These are phyloP conservation scores for Tolypocladium tropicale DNA, from an alignment of 2,329 filamentous ascomycete genomes.

Conservation along the genomic window DNA sequence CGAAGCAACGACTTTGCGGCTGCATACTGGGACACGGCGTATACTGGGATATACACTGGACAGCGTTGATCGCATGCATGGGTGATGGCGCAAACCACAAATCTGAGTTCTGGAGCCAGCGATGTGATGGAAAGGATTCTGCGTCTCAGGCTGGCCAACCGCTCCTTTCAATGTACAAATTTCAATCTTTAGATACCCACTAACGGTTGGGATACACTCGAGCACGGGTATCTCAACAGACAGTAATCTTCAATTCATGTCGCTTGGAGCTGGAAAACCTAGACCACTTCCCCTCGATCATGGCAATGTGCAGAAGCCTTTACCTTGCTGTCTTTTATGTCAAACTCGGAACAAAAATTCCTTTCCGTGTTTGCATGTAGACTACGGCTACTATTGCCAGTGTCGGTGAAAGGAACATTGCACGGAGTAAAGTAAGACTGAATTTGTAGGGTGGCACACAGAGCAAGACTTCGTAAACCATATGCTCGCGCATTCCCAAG, in stretches of 20 bases:
- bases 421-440: no score
- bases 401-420: no score
- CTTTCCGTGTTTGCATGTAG: not conserved
- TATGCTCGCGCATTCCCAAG: no score
- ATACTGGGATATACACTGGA: not conserved
- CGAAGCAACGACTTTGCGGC: not conserved
- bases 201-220: not conserved
- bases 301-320: not conserved
- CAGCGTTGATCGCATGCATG: not conserved
- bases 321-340: not conserved
- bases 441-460: no score
- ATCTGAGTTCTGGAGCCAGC: not conserved
- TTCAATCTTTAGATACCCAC: not conserved
- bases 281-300: no score
- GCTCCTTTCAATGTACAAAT: not conserved
- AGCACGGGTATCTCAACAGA: no score
- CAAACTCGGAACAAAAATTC: not conserved
- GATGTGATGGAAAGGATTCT: not conserved
- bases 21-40: not conserved
- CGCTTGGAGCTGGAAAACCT: not conserved
- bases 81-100: not conserved
- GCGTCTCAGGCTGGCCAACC: not conserved
- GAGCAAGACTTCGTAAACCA: no score
- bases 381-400: not conserved
- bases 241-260: no score